Evolutionary conservation across 2,329 filamentous ascomycete species (phyloP).

Genomic region (Exophiala mesophila): DNA sequence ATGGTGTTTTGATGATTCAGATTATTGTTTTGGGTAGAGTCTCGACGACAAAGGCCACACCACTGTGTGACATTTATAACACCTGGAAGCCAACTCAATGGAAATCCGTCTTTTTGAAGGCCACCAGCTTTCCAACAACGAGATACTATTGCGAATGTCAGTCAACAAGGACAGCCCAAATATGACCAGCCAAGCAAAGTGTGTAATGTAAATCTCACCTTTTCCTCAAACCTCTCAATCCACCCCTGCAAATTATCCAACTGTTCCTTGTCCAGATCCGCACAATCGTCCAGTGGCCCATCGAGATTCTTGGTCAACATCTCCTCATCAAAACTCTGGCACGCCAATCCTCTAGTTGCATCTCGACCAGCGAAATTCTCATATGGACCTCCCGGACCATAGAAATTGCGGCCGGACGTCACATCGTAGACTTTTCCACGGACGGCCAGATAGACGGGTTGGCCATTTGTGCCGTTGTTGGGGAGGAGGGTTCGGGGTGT

Average conservation of each 20-base stretch:
- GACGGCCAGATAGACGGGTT: conserved; percentile 84
- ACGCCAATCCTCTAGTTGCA: conserved; percentile 80
- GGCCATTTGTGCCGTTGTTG: conserved; percentile 69
- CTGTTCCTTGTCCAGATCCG: conserved; percentile 68
- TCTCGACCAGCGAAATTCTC: conserved; percentile 94
- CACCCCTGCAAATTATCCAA: conserved; percentile 79
- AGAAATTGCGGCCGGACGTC: conserved; percentile 80
- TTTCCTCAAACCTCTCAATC: conserved; percentile 89
- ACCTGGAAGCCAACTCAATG: no score
- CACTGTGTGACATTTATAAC: no score
- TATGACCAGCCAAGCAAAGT: no score
- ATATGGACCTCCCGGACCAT: conserved; percentile 92
- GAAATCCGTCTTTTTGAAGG: conserved; percentile 47
- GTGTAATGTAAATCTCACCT: conserved; percentile 37
- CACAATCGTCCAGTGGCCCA: conserved; percentile 71
- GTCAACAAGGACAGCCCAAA: background rate
- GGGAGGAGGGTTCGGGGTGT: conserved; percentile 78
- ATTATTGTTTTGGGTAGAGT: no score
- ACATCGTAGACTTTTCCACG: conserved; percentile 91
- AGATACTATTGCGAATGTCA: conserved; percentile 62
- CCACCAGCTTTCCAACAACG: conserved; percentile 81
- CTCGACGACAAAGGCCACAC: no score
- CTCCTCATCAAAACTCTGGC: conserved; percentile 86
- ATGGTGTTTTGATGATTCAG: no score
- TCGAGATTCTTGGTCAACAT: conserved; percentile 92